Percentiles rank a stretch among this genome's conserved stretches.
phyloP scores from a whole-genome alignment of 352 stramenopile genomes.

The Poterioochromonas sp. region DNA sequence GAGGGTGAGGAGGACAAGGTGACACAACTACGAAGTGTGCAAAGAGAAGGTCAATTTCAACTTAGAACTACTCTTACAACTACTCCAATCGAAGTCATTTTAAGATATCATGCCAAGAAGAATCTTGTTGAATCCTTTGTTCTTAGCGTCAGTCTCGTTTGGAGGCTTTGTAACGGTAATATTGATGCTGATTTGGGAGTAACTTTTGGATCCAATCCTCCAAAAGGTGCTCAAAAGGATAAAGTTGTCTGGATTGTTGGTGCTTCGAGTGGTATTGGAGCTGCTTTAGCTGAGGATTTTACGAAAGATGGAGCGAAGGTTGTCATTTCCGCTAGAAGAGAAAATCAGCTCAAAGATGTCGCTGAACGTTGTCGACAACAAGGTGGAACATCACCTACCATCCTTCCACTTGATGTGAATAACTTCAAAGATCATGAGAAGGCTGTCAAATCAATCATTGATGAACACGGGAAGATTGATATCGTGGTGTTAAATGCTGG shows the following conservation, averaged over 20 bases:
- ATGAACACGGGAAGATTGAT: slow-evolving; percentile 57
- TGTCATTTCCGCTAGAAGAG: slow-evolving; percentile 55
- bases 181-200: neutral
- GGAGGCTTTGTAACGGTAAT: too few species aligned
- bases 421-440: slow-evolving; percentile 41
- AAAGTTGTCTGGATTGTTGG: slow-evolving; percentile 56
- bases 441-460: neutral
- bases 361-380: slow-evolving; percentile 51
- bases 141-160: too few species aligned
- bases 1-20: too few species aligned
- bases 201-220: neutral
- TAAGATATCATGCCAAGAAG: too few species aligned
- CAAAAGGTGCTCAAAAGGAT: neutral
- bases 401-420: slow-evolving; percentile 51
- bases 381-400: slow-evolving; percentile 33
- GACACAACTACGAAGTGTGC: too few species aligned
- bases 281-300: slow-evolving; percentile 63
- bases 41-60: too few species aligned
- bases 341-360: slow-evolving; percentile 59
- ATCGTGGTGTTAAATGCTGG: slow-evolving; percentile 71
- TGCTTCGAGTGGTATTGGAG: slow-evolving; percentile 59
- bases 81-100: too few species aligned
- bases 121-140: too few species aligned
- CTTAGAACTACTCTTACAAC: too few species aligned
- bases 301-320: slow-evolving; percentile 66